Percentiles rank a stretch among this genome's conserved stretches.
Evolutionary conservation across 148 eudicot species (phyloP).

Genomic region (Polygonum maritimum): DNA sequence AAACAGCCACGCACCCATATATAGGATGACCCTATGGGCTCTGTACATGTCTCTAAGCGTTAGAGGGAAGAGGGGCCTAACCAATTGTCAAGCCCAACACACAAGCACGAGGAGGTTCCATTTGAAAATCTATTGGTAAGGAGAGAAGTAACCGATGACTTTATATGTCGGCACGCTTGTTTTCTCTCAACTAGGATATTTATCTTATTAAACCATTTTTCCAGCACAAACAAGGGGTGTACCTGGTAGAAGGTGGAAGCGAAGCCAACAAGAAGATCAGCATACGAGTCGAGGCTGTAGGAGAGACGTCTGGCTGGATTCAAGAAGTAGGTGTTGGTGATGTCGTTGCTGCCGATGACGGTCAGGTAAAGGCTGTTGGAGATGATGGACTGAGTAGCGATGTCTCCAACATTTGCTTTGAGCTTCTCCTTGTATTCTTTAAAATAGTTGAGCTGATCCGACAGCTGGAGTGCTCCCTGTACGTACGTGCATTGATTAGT

Average conservation of each 20-base stretch:
- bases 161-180: too few species aligned
- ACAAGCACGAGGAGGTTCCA: too few species aligned
- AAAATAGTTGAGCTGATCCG: conserved; percentile 33
- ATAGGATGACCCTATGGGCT: too few species aligned
- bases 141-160: too few species aligned
- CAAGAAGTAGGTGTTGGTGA: conserved; percentile 39
- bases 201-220: too few species aligned
- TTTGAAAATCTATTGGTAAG: too few species aligned
- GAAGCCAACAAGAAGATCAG: conserved; percentile 19
- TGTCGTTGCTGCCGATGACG: conserved; percentile 45
- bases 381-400: conserved; percentile 19
- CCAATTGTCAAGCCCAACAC: too few species aligned
- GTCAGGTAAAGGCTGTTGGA: conserved; percentile 27
- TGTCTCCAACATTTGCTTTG: conserved; percentile 36
- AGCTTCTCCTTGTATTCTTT: conserved; percentile 46
- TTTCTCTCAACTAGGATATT: too few species aligned
- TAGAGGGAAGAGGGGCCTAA: too few species aligned
- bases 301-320: conserved; percentile 12
- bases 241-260: conserved; percentile 10
- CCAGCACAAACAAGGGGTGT: background rate
- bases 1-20: background rate
- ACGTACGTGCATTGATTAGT: too few species aligned
- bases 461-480: conserved; percentile 23
- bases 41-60: too few species aligned
- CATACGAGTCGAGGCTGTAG: conserved; percentile 27